Conservation (phyloP, 1,139 yeast genomes). For the Debaryomyces sp. region DNA sequence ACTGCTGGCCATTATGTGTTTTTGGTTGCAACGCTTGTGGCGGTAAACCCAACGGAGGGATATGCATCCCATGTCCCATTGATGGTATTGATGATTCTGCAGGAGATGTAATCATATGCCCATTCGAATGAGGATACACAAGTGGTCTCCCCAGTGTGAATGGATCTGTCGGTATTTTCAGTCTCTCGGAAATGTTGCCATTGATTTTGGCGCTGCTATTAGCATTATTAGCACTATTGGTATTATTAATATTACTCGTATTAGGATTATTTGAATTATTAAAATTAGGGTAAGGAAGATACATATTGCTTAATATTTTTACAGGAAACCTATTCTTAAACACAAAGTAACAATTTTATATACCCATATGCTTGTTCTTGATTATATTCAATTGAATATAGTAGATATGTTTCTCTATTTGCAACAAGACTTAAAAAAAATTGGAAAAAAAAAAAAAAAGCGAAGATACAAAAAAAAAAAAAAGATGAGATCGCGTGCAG, state of each 20-base stretch:
- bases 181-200: background rate
- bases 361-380: background rate
- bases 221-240: slow-evolving; percentile 10
- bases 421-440: slow-evolving; percentile 15
- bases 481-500: slow-evolving; percentile 6
- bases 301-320: slow-evolving; percentile 12
- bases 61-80: background rate
- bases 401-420: slow-evolving; percentile 11
- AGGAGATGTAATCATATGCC: background rate
- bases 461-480: slow-evolving; percentile 6
- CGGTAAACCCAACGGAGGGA: background rate
- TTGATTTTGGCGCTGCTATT: slow-evolving; percentile 8
- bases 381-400: background rate
- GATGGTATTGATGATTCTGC: background rate
- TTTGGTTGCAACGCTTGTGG: slow-evolving; percentile 5
- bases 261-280: slow-evolving; percentile 9
- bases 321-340: background rate
- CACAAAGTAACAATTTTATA: background rate
- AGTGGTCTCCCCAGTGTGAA: background rate
- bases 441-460: slow-evolving; percentile 6
- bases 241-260: slow-evolving; percentile 8
- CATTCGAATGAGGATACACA: background rate
- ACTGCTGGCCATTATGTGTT: background rate
- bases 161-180: background rate
- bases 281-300: slow-evolving; percentile 18